Evolutionary conservation across 208 protist genomes (phyloP), one percentile per base, ranked within the genome.

Genomic region (Acanthamoeba healyi): DNA sequence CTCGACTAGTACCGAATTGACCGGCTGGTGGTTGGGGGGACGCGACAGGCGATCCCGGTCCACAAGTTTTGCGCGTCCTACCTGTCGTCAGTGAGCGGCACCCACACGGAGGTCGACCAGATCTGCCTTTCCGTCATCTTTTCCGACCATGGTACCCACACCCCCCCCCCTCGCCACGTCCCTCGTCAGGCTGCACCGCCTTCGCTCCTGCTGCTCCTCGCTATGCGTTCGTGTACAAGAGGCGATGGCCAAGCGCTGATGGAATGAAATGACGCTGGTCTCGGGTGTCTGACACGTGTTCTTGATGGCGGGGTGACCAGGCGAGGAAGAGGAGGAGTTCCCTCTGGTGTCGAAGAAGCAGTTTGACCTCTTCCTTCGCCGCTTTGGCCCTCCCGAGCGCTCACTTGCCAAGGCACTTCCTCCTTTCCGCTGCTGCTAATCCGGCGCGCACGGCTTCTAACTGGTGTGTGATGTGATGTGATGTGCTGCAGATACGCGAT

Each of bases 241-340:
- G n/a, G n/a, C n/a, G n/a, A n/a, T n/a, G n/a, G n/a, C n/a, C n/a
- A n/a, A n/a, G n/a, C n/a, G n/a, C n/a, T n/a, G n/a, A n/a, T n/a
- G n/a, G n/a, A n/a, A n/a, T n/a, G n/a, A n/a, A n/a, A n/a, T n/a
- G n/a, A n/a, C n/a, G 44, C 12, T 49, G 4, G 44, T 49, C 44
- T 4, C 44, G 44, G 4, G 44, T 12, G 44, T 49, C 9, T 12
- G 44, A n/a, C 12, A 12, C 74, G 7, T 84, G 40, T 24, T 12
- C 7, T 9, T 38, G 36, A 32, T 17, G 2, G 74, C 19, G 2
- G 15, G 34, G 12, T 54, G 34, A 12, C 9, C 40, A 91, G 84
- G 84, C 22, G 84, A 91, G 84, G 51, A 91, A 70, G 84, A 91
- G 49, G 84, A 91, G 42, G 84, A 91, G 84, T 91, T 91, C 56